Conservation (phyloP, 2,329 filamentous ascomycete genomes). For the Metarhizium sp. region DNA sequence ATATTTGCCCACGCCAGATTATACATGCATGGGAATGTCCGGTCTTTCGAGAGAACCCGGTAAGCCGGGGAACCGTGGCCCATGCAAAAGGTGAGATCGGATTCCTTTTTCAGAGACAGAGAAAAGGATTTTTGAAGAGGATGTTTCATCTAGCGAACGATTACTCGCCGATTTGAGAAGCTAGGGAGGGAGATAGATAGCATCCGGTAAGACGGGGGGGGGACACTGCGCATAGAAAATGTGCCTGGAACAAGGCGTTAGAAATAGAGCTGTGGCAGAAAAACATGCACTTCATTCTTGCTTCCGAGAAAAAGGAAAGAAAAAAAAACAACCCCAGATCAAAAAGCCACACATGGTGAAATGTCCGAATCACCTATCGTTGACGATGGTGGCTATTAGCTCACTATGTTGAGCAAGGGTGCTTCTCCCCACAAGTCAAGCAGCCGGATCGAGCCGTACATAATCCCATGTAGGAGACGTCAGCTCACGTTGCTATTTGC, state of each 20-base stretch:
- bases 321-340: neutral
- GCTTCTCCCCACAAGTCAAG: neutral
- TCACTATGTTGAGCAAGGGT: neutral
- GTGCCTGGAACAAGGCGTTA: neutral
- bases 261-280: neutral
- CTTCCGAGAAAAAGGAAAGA: neutral
- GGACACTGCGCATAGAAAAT: neutral
- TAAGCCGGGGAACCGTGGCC: neutral
- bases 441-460: neutral
- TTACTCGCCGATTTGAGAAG: neutral
- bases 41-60: neutral
- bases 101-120: neutral
- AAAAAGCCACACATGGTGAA: neutral
- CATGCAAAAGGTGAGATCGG: neutral
- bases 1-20: neutral
- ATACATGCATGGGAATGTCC: neutral
- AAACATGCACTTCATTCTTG: neutral
- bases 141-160: neutral
- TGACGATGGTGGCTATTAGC: neutral
- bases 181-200: neutral
- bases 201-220: neutral
- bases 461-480: neutral
- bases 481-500: conserved; percentile 1
- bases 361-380: neutral
- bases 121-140: neutral